Conservation (phyloP, 345 rosid genomes). For the Raphanus raphanistrum region DNA sequence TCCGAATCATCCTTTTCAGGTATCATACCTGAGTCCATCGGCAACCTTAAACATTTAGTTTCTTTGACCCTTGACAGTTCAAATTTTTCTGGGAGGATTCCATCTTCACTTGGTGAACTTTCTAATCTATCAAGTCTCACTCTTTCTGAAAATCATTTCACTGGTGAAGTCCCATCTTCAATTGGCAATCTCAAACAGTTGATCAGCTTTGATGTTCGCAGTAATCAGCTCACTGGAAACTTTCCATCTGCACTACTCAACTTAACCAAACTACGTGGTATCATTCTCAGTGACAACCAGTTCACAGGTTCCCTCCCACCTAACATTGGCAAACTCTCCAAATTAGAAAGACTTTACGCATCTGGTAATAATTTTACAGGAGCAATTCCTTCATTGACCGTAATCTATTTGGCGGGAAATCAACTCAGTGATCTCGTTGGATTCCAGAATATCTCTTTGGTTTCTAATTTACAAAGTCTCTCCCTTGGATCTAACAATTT, state of each 20-base stretch:
- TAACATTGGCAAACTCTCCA: neutral
- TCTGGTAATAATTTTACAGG: neutral
- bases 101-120: neutral
- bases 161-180: neutral
- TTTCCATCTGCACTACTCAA: neutral
- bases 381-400: neutral
- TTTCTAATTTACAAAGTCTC: neutral
- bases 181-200: too few species aligned
- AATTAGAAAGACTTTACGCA: neutral
- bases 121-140: too few species aligned
- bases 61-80: neutral
- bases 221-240: neutral
- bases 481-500: neutral
- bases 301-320: neutral
- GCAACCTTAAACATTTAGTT: neutral
- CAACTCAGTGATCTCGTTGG: neutral
- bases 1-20: neutral
- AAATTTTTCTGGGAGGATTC: neutral
- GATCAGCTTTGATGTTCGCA: neutral
- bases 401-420: accelerated
- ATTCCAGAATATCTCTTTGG: neutral
- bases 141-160: too few species aligned
- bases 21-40: neutral
- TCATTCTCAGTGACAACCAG: neutral
- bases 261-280: neutral